Evolutionary conservation across 106 monocot genomes (phyloP).

Genomic region (Dendrobium catenatum): DNA sequence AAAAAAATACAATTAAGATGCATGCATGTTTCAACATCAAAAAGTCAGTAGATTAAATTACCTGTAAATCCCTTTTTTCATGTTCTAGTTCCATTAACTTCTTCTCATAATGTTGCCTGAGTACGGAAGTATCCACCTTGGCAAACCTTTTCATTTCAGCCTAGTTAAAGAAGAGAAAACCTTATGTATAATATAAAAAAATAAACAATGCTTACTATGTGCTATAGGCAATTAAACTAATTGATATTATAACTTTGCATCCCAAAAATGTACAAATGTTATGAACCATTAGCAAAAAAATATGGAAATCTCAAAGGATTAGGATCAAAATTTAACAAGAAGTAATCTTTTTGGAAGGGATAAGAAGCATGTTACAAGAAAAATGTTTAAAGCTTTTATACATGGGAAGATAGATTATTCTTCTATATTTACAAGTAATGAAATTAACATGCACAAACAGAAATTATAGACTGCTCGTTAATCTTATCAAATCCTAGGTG

Average conservation of each 20-base stretch:
- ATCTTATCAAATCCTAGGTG: neutral
- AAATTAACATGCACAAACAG: neutral
- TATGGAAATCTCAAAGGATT: neutral
- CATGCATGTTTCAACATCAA: neutral
- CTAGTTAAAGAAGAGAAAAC: conserved; percentile 30
- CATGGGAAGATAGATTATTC: neutral
- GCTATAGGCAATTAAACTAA: neutral
- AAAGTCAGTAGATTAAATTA: conserved; percentile 8
- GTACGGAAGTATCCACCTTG: conserved; percentile 51
- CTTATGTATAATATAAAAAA: neutral
- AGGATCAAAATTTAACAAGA: neutral
- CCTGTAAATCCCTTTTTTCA: conserved; percentile 84
- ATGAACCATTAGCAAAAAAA: neutral
- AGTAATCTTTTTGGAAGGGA: neutral
- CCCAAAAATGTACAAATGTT: neutral
- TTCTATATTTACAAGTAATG: neutral
- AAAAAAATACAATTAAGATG: neutral
- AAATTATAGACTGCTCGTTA: neutral
- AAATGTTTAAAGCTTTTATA: neutral
- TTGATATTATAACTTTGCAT: neutral
- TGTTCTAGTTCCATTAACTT: conserved; percentile 83
- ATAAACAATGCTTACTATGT: conserved; percentile 2
- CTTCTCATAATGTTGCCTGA: conserved; percentile 95
- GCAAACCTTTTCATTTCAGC: conserved; percentile 93
- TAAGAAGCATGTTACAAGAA: neutral